Evolutionary conservation across 225 moss, liverwort and hornwort genomes (phyloP).

Genomic region (Physcomitrellopsis africana): DNA sequence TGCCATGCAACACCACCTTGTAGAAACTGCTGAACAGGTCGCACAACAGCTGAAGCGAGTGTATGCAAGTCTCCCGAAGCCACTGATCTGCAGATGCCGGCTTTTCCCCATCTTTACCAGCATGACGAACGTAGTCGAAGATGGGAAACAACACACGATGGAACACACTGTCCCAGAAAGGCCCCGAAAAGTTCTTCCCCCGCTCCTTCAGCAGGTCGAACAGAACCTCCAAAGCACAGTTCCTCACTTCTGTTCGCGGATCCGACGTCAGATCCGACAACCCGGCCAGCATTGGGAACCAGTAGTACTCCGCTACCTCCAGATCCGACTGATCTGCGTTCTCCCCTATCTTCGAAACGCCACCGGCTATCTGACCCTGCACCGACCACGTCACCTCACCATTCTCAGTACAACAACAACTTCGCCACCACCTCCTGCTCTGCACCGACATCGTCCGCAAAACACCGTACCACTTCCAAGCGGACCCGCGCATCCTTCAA

Average conservation of each 20-base stretch:
- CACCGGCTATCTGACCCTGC: constrained; percentile 88
- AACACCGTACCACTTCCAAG: constrained; percentile 9
- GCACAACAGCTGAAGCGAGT: constrained; percentile 94
- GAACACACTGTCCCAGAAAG: constrained; percentile 99
- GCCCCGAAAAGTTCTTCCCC: constrained; percentile 87
- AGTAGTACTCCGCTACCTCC: constrained; percentile 98
- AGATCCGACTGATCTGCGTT: constrained; percentile 77
- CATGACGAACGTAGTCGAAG: constrained; percentile 99
- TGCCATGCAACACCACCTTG: constrained; percentile 64
- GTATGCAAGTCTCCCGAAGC: constrained; percentile 98
- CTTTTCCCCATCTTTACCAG: constrained; percentile 97
- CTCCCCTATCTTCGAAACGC: constrained; percentile 70
- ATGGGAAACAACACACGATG: constrained; percentile 98
- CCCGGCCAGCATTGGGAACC: constrained; percentile 99
- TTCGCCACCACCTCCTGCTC: not conserved
- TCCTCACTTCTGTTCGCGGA: constrained; percentile 93
- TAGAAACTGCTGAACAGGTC: constrained; percentile 99
- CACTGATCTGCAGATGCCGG: constrained; percentile 96
- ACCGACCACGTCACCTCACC: not conserved
- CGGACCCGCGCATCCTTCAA: not conserved
- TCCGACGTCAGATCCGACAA: constrained; percentile 99
- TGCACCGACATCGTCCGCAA: not conserved
- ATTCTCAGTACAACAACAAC: constrained; percentile 8
- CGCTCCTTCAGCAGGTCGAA: constrained; percentile 97
- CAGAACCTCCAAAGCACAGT: constrained; percentile 96